Evolutionary conservation across 208 protist genomes (phyloP), one percentile per base, ranked within the genome.

Genomic region (Trypanosoma boissoni): DNA sequence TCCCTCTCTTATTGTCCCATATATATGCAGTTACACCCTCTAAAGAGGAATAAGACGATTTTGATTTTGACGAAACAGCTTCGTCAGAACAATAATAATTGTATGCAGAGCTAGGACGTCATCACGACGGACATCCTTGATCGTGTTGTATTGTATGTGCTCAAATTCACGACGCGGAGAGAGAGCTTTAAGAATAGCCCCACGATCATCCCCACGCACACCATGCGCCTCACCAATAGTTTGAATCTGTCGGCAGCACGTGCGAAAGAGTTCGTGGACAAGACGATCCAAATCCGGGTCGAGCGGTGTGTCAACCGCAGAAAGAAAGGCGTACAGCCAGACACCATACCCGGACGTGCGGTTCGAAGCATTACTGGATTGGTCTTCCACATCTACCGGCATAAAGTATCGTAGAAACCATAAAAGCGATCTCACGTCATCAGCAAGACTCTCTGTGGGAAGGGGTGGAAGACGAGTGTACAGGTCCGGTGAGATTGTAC

Each of bases 41-140:
- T 79, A 92, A 32, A 93, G 61, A n/a, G 79, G 81, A 42, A 94
- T 86, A 6, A 94, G 69, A 21, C 70, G 72, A 61, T 88, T 86
- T 48, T 88, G 80, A 59, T 94, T 94, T 58, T 89, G 81, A 9
- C 78, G 66, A 55, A 94, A 94, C 23, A 91, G 68, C 42, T 85
- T 89, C 23, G 83, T 64, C 8, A 94, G 73, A 34, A 89, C 55
- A 16, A 94, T 62, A 26, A 91, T 70, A 34, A 94, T 42, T 3
- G 83, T 81, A 52, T 87, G 79, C 8, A 94, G 46, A 2, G 81
- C 83, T n/a, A 78, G 64, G 34, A 94, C 63, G 44, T 94, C 87
- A 23, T 80, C 74, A 9, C 37, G 28, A 0, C 66, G 27, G 21
- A 94, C 44, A 37, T 91, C 80, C 8, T 68, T 18, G 12, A 91